Evolutionary conservation across 1,284 basidiomycete genomes (phyloP).

Genomic region (Puccinia horiana): DNA sequence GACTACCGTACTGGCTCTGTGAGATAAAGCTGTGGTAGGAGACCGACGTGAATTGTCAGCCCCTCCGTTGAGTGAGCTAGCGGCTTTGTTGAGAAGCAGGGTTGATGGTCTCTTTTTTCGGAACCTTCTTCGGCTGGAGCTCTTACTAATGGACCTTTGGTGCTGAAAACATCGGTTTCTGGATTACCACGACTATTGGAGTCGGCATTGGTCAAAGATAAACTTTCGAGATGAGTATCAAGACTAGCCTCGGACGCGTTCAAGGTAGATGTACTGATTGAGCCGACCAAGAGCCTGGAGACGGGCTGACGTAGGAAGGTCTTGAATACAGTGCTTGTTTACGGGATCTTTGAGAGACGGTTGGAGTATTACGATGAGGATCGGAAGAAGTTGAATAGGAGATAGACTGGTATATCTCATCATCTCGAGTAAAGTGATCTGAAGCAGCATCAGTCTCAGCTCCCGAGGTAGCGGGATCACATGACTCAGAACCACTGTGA

Average conservation of each 20-base stretch:
- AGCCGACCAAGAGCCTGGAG: constrained; percentile 9
- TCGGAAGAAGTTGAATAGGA: neutral
- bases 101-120: constrained; percentile 39
- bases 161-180: neutral
- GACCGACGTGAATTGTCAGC: neutral
- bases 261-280: constrained; percentile 38
- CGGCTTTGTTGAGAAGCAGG: constrained; percentile 16
- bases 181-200: neutral
- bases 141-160: neutral
- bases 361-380: constrained; percentile 16
- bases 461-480: constrained; percentile 24
- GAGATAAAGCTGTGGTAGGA: constrained; percentile 10
- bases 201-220: neutral
- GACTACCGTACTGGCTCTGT: neutral
- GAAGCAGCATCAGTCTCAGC: constrained; percentile 35
- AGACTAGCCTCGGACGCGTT: constrained; percentile 17
- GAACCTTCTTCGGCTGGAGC: constrained; percentile 12
- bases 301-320: neutral
- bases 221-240: neutral
- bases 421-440: neutral
- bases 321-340: constrained; percentile 46
- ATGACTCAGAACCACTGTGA: constrained; percentile 31
- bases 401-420: neutral
- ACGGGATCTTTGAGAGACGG: constrained; percentile 35
- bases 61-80: neutral